Percentiles rank a stretch among this genome's conserved stretches.
phyloP scores from a whole-genome alignment of 768 basidiomycete genomes.

The Suillus ampliporus region DNA sequence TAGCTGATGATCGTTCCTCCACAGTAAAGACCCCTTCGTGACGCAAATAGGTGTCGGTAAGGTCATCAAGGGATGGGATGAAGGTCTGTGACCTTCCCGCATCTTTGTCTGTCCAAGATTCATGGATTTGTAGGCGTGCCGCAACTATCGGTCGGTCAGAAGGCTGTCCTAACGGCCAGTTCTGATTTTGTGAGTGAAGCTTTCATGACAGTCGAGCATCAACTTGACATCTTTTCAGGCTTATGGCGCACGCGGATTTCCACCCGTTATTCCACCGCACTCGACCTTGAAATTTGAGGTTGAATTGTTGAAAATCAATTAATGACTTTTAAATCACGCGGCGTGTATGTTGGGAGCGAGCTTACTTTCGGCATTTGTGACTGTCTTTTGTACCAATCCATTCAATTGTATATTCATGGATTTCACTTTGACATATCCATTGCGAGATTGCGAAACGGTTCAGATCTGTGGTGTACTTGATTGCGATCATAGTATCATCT shows the following conservation, averaged over 20 bases:
- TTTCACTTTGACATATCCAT: neutral
- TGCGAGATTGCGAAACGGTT: neutral
- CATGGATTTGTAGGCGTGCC: slow-evolving; percentile 62
- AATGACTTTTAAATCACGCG: slow-evolving; percentile 24
- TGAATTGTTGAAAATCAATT: slow-evolving; percentile 76
- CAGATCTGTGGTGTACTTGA: neutral
- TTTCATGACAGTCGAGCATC: slow-evolving; percentile 9
- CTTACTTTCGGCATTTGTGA: slow-evolving; percentile 21
- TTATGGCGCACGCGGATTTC: slow-evolving; percentile 77
- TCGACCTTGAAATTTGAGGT: slow-evolving; percentile 82
- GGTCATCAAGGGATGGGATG: slow-evolving; percentile 92
- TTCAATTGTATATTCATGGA: slow-evolving; percentile 27
- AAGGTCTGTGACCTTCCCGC: slow-evolving; percentile 55
- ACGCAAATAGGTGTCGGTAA: slow-evolving; percentile 79
- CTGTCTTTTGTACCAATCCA: slow-evolving; percentile 31
- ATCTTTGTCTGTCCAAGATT: neutral
- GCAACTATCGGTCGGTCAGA: slow-evolving; percentile 77
- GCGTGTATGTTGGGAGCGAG: slow-evolving; percentile 24
- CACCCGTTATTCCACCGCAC: slow-evolving; percentile 80
- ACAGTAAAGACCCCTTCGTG: slow-evolving; percentile 62
- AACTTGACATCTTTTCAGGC: slow-evolving; percentile 47
- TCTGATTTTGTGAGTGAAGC: slow-evolving; percentile 74
- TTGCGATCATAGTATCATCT: neutral
- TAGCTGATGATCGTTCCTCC: slow-evolving; percentile 16
- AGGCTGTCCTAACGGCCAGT: slow-evolving; percentile 66